phyloP scores from a whole-genome alignment of 805 yeast genomes.

The Kuraishia capsulata region DNA sequence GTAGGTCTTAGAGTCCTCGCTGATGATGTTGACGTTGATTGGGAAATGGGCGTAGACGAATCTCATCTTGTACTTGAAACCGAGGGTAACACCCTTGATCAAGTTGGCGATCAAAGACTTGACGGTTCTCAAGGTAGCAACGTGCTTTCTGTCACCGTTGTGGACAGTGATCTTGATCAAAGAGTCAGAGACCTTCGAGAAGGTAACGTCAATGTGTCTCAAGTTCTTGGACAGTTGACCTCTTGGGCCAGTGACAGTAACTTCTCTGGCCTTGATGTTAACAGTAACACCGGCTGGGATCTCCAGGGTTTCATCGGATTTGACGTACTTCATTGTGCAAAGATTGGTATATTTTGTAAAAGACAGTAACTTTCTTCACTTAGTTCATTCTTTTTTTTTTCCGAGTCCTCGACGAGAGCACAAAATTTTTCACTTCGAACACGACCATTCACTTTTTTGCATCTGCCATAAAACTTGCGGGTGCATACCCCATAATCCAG shows the following conservation, averaged over 20 bases:
- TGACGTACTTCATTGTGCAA: constrained; percentile 46
- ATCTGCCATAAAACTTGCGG: background rate
- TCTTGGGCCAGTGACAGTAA: constrained; percentile 96
- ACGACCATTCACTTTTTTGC: background rate
- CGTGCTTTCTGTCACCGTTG: constrained; percentile 99
- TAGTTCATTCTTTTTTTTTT: background rate
- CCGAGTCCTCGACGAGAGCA: background rate
- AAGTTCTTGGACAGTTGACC: constrained; percentile 87
- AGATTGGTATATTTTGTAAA: background rate
- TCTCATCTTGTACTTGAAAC: constrained; percentile 99
- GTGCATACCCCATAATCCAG: too few species aligned
- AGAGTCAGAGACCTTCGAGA: constrained; percentile 64
- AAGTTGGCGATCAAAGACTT: constrained; percentile 90
- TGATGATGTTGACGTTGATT: constrained; percentile 90
- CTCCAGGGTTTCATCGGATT: constrained; percentile 47
- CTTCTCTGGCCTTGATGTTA: constrained; percentile 80
- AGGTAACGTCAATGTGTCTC: constrained; percentile 91
- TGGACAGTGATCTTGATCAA: constrained; percentile 85
- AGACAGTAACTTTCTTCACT: too few species aligned
- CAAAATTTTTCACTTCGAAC: background rate
- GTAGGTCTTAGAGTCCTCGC: constrained; percentile 60
- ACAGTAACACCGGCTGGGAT: constrained; percentile 92
- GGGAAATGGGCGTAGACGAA: constrained; percentile 99
- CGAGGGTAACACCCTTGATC: constrained; percentile 98
- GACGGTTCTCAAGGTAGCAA: constrained; percentile 98